A percentile compares a stretch with the other conserved stretches of the same genome.
phyloP scores from a whole-genome alignment of 495 filamentous ascomycete species.

The Penicillium diatomitis region DNA sequence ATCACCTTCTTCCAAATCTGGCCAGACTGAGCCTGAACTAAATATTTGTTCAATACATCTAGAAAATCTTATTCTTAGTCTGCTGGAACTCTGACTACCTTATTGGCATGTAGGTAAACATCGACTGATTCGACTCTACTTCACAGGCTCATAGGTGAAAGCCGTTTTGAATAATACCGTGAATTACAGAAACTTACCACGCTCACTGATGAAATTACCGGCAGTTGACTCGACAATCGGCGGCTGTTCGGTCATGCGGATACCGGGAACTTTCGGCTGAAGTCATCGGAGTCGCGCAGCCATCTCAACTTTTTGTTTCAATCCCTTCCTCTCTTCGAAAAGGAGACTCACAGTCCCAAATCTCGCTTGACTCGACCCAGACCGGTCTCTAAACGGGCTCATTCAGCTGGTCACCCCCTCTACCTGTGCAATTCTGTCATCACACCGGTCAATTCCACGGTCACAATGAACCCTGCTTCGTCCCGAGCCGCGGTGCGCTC shows the following conservation, averaged over 20 bases:
- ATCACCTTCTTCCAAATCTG: too few relatives aligned
- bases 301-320: conserved; percentile 11
- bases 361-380: conserved; percentile 3
- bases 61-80: too few relatives aligned
- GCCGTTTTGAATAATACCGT: conserved; percentile 7
- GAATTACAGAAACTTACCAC: conserved; percentile 10
- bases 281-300: conserved; percentile 2
- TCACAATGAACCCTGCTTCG: conserved; percentile 19
- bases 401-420: conserved; percentile 5
- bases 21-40: too few relatives aligned
- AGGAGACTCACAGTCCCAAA: conserved; percentile 4
- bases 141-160: conserved; percentile 1
- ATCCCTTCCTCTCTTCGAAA: conserved; percentile 8
- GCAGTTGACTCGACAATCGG: neutral
- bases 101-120: too few relatives aligned
- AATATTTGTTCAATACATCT: too few relatives aligned
- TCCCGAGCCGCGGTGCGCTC: conserved; percentile 40
- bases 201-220: neutral
- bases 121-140: too few relatives aligned
- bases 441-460: neutral
- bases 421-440: conserved; percentile 1
- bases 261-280: conserved; percentile 38
- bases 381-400: conserved; percentile 2
- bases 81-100: too few relatives aligned
- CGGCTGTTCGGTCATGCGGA: conserved; percentile 14